These are phyloP conservation scores for Graphilbum sp. DNA, from an alignment of 2,329 filamentous ascomycete genomes.

Conservation along the genomic window DNA sequence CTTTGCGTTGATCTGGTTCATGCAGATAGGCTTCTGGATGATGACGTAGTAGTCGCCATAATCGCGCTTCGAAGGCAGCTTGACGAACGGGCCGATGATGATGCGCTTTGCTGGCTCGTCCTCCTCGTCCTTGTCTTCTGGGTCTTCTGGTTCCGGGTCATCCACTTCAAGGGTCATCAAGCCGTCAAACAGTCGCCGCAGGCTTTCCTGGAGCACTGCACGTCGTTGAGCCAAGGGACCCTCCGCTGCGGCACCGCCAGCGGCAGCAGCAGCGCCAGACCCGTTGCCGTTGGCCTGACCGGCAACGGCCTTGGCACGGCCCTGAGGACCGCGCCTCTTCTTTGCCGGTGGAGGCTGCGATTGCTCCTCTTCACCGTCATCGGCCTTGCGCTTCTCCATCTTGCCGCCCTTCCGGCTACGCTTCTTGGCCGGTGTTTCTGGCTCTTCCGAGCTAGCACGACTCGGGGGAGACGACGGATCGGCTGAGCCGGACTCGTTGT, in stretches of 20 bases:
- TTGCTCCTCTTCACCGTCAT: conserved; percentile 59
- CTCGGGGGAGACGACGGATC: conserved; percentile 68
- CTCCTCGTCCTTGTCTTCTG: conserved; percentile 33
- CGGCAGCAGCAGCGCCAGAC: not conserved
- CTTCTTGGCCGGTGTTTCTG: conserved; percentile 59
- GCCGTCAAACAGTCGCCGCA: conserved; percentile 61
- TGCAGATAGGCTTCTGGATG: conserved; percentile 84
- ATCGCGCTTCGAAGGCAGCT: conserved; percentile 71
- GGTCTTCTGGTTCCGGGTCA: conserved; percentile 40
- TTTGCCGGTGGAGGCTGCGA: conserved; percentile 62
- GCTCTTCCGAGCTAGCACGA: conserved; percentile 68
- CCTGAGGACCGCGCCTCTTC: conserved; percentile 58
- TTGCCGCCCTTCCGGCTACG: conserved; percentile 65
- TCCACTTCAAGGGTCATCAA: conserved; percentile 77
- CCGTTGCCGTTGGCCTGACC: conserved; percentile 13
- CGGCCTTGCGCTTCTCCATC: conserved; percentile 77
- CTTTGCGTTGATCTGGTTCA: conserved; percentile 87
- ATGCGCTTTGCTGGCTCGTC: conserved; percentile 50
- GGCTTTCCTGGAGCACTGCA: conserved; percentile 58
- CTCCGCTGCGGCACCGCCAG: conserved; percentile 27
- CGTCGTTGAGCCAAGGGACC: conserved; percentile 46
- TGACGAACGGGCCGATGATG: conserved; percentile 88
- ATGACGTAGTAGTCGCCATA: conserved; percentile 93
- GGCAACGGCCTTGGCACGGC: conserved; percentile 45
- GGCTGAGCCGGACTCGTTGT: conserved; percentile 16